Evolutionary conservation across 352 stramenopile species (phyloP), one percentile per base, ranked within the genome.

Genomic region (Phytophthora ramorum): DNA sequence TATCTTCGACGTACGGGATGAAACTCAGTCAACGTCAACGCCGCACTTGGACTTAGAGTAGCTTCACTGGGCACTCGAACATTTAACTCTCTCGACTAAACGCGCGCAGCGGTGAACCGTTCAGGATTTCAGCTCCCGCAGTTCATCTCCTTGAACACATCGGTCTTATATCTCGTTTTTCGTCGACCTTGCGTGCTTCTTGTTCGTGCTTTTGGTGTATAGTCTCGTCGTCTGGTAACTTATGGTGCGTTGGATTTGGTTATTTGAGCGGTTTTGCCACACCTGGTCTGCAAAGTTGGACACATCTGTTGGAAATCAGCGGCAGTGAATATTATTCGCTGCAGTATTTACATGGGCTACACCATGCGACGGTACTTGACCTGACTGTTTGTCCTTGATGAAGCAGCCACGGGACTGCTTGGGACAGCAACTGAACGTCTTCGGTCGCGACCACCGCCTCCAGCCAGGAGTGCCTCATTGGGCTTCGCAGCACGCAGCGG

Each of bases 391-490:
- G 38, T 58, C 26, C 58, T 34, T 3, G 35, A 24, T 20, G 52
- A 38, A 24, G 17, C 48, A 3, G 7, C 20, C 13, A 58, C 53
- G 7, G 59, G 53, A 7, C 60, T 73, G n/a, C 8, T 61, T 12
- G 60, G 50, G 17, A 24, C 38, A 40, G 59, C 47, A 43, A 70
- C 13, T 1, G 66, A 74, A 17, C 48, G 52, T 40, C 60, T 59
- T 58, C 60, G 47, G 1, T 62, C 59, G 5, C 60, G 52, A 28
- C 53, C 30, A 9, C 54, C 53, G 24, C 37, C 54, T 13, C 38
- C 55, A 41, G 66, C 66, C 47, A 70, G 37, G 20, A 70, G 70
- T 1, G 54, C 66, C 20, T 74, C 66, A 28, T 74, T 74, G 2
- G 66, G 66, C 19, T 65, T 69, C 4, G 66, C 66, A 55, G 66